Evolutionary conservation across 2,329 filamentous ascomycete genomes (phyloP), one percentile per base, ranked within the genome.

Genomic region (Peltaster fructicola): DNA sequence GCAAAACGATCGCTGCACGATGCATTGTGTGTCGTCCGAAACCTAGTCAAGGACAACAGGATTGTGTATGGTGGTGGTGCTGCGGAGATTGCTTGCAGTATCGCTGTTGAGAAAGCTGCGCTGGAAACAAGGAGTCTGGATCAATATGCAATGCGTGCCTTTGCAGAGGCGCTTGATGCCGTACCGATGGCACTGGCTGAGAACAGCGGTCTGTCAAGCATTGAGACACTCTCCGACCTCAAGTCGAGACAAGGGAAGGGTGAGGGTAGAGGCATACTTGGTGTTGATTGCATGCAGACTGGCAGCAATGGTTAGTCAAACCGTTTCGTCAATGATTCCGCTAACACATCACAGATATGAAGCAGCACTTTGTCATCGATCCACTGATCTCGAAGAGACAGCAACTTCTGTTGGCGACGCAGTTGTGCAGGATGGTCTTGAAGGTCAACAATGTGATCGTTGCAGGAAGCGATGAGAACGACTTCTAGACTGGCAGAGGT

Each of bases 111-210:
- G 54, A 84, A 93, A 43, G 85, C 81, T 14, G 85, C 85, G 20
- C 73, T 84, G 46, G 48, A 70, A 72, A 92, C 81, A 25, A 80
- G 84, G 13, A 88, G 88, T n/a, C 69, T 98, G 18, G 85, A 93
- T 57, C 88, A 98, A 57, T 98, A 98, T 54, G 84, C 85, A 37
- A 98, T 98, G 85, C 79, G 88, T 33, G 88, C 88, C 13, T 98
- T 98, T 49, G 70, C 88, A 32, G 85, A 95, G 53, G 90, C 88
- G 4, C 69, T 98, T 17, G 88, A 98, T 52, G 66, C 79, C 2
- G 66, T 98, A 1, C 88, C 88, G 16, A 88, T 98, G 81, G 81
- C 88, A 2, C 65, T 98, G 32, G 84, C 88, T 7, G 85, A 98
- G 65, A 98, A 98, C 65, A 91, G 80, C 39, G 88, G 88, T 34